These are phyloP conservation scores for Cocos nucifera DNA, from an alignment of 176 grass and related monocot genomes.

Conservation along the genomic window DNA sequence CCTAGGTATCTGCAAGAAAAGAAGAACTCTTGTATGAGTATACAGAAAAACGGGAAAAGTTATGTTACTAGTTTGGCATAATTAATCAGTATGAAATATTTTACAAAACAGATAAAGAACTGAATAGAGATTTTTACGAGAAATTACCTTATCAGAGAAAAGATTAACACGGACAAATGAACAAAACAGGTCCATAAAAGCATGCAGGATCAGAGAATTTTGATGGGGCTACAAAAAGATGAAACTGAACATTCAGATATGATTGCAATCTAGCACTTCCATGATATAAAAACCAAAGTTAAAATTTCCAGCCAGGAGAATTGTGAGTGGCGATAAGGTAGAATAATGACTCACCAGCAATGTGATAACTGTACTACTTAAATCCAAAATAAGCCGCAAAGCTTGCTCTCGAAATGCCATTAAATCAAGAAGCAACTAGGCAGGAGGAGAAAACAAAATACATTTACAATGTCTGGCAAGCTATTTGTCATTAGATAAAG, in stretches of 20 bases:
- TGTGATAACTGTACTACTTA: slow-evolving; percentile 98
- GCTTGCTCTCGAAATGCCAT: slow-evolving; percentile 98
- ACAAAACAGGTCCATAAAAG: slow-evolving; percentile 98
- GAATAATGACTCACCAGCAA: slow-evolving; percentile 57
- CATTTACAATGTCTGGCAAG: slow-evolving; percentile 6
- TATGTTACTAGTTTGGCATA: background rate
- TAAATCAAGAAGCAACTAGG: slow-evolving; percentile 88
- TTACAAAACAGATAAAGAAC: no score
- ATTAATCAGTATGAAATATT: no score
- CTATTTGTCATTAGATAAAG: background rate
- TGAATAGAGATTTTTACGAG: background rate
- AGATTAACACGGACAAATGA: slow-evolving; percentile 86
- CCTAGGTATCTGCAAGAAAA: slow-evolving; percentile 74
- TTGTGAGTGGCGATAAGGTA: no score
- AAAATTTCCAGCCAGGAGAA: background rate
- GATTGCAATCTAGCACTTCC: slow-evolving; percentile 6
- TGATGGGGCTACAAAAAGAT: slow-evolving; percentile 75
- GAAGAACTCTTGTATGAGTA: background rate
- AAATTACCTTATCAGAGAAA: slow-evolving; percentile 91
- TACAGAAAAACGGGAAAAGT: slow-evolving; percentile 18
- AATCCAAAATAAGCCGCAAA: slow-evolving; percentile 81
- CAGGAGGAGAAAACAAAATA: slow-evolving; percentile 10
- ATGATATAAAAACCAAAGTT: slow-evolving; percentile 1
- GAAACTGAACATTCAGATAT: background rate
- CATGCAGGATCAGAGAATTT: slow-evolving; percentile 95